Conservation (phyloP, 2,329 filamentous ascomycete genomes). For the Purpureocillium takamizusanense region DNA sequence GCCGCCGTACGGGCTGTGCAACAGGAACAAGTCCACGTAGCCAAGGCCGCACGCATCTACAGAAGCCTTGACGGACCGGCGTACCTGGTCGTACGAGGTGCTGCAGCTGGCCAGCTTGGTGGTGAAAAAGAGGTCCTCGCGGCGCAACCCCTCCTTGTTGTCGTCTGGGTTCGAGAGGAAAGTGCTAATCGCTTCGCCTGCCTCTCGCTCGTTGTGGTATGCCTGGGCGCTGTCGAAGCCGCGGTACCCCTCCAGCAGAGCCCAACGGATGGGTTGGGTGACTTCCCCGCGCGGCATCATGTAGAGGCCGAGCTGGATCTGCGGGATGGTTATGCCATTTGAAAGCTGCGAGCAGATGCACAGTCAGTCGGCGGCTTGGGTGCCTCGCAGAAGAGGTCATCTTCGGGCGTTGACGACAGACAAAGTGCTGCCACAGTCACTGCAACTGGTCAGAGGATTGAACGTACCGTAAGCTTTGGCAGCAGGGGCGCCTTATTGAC, state of each 20-base stretch:
- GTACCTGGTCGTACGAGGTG: constrained; percentile 57
- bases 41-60: constrained; percentile 57
- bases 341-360: constrained; percentile 36
- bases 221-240: constrained; percentile 45
- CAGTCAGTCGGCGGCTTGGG: not conserved
- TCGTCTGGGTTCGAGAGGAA: constrained; percentile 38
- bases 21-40: constrained; percentile 71
- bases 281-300: constrained; percentile 57
- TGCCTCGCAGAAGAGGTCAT: too few species aligned
- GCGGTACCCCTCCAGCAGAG: constrained; percentile 43
- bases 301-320: constrained; percentile 67
- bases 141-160: constrained; percentile 42
- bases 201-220: constrained; percentile 61
- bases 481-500: not conserved
- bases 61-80: constrained; percentile 55
- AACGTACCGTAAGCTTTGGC: not conserved
- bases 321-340: constrained; percentile 59
- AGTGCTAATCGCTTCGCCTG: constrained; percentile 53
- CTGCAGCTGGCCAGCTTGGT: constrained; percentile 64
- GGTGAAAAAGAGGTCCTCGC: constrained; percentile 71
- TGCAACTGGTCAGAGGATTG: too few species aligned
- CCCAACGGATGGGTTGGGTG: constrained; percentile 45
- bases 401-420: too few species aligned
- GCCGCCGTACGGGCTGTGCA: constrained; percentile 74
- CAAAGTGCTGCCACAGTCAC: too few species aligned